Conservation (phyloP, 2,329 filamentous ascomycete genomes). For the Curvularia eragrostidis region DNA sequence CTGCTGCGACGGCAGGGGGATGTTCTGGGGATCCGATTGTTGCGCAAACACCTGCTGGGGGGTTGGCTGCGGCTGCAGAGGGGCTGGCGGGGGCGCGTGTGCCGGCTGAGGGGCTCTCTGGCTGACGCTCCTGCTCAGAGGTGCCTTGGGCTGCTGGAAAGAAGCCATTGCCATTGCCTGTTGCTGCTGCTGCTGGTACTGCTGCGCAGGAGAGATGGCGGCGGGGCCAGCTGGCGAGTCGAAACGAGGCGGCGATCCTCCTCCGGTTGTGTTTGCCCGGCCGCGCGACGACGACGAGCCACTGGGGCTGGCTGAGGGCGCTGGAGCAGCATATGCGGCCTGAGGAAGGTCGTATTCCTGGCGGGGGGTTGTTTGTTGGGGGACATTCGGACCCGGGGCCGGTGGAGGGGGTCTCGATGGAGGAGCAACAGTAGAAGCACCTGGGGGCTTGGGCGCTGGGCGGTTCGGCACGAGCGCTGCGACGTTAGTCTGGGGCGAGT, state of each 20-base stretch:
- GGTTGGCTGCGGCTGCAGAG: conserved; percentile 55
- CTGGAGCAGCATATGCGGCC: conserved; percentile 53
- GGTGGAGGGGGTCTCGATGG: conserved; percentile 65
- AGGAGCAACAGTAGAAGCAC: conserved; percentile 56
- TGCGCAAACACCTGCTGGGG: conserved; percentile 59
- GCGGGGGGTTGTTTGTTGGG: conserved; percentile 36
- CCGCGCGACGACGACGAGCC: conserved; percentile 50
- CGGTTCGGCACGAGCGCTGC: conserved; percentile 73
- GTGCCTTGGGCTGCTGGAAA: conserved; percentile 76
- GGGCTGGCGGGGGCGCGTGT: conserved; percentile 38
- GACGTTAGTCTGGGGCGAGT: conserved; percentile 49
- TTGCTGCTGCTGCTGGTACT: conserved; percentile 81
- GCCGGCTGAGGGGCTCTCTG: conserved; percentile 60
- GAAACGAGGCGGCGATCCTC: conserved; percentile 44
- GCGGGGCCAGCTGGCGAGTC: conserved; percentile 56
- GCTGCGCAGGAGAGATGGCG: conserved; percentile 52
- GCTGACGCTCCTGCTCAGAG: conserved; percentile 75
- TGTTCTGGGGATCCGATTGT: conserved; percentile 52
- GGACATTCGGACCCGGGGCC: conserved; percentile 56
- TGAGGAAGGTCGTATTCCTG: conserved; percentile 52
- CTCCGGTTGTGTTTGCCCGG: conserved; percentile 54
- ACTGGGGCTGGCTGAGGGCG: conserved; percentile 47
- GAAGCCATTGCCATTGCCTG: conserved; percentile 70
- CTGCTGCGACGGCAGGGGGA: conserved; percentile 56
- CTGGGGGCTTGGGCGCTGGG: conserved; percentile 86